phyloP scores from a whole-genome alignment of 345 rosid species.

The Abelmoschus esculentus region DNA sequence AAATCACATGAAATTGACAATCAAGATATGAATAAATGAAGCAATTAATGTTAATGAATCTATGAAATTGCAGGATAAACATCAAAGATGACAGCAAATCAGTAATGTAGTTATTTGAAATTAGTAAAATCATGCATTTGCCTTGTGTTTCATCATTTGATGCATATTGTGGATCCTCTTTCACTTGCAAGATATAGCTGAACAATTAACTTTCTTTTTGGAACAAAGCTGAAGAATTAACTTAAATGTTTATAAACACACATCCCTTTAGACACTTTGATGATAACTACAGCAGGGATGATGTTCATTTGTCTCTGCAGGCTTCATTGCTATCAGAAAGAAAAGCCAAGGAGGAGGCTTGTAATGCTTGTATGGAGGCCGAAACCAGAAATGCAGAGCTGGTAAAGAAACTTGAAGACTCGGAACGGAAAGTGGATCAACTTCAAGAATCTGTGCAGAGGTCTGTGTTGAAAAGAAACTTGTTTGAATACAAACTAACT shows the following conservation, averaged over 20 bases:
- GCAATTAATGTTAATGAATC: neutral
- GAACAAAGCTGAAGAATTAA: too few relatives aligned
- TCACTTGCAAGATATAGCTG: too few relatives aligned
- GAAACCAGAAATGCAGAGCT: slow-evolving; percentile 67
- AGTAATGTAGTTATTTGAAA: neutral
- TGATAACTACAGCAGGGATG: neutral
- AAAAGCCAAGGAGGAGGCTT: slow-evolving; percentile 51
- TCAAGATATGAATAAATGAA: slow-evolving; percentile 1
- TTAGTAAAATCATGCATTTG: neutral
- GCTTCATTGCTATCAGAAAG: slow-evolving; percentile 63
- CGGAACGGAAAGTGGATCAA: slow-evolving; percentile 71
- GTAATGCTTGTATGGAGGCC: slow-evolving; percentile 47
- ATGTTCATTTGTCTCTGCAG: slow-evolving; percentile 27
- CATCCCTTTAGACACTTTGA: neutral
- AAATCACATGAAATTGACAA: neutral
- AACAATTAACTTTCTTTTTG: too few relatives aligned
- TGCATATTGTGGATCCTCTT: too few relatives aligned
- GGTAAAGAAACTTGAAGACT: slow-evolving; percentile 68
- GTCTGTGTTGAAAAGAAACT: slow-evolving; percentile 30
- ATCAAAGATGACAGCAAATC: neutral
- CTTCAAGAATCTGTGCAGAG: slow-evolving; percentile 97
- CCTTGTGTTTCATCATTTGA: too few relatives aligned
- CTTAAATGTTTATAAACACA: too few relatives aligned
- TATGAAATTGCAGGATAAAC: slow-evolving; percentile 3
- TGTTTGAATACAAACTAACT: slow-evolving; percentile 1